Conservation (phyloP, 495 filamentous ascomycete genomes). For the Aspergillus sclerotioniger region DNA sequence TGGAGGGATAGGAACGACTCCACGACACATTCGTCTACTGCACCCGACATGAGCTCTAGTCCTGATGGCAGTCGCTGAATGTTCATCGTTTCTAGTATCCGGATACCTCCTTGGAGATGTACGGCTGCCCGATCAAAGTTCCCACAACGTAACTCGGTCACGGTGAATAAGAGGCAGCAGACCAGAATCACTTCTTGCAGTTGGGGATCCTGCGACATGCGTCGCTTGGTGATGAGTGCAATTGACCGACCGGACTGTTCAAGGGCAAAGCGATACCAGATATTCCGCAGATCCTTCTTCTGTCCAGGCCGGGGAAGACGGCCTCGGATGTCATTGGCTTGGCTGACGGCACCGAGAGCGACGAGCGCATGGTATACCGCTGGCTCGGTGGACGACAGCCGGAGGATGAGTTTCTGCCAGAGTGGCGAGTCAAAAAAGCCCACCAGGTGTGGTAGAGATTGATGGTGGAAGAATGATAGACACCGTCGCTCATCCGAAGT, state of each 20-base stretch:
- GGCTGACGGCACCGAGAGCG: conserved; percentile 19
- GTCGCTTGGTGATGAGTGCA: conserved; percentile 13
- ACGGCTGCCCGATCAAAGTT: conserved; percentile 9
- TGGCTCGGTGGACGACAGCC: conserved; percentile 13
- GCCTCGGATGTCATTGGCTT: conserved; percentile 12
- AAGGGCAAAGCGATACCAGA: conserved; percentile 19
- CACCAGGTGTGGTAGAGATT: background rate
- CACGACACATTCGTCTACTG: background rate
- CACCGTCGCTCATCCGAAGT: conserved; percentile 13
- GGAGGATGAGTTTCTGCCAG: conserved; percentile 5
- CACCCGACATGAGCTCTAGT: background rate
- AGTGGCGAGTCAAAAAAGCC: conserved; percentile 11
- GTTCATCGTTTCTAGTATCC: conserved; percentile 3
- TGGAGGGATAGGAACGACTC: background rate
- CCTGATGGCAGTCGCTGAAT: background rate
- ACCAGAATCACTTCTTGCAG: conserved; percentile 16
- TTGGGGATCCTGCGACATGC: conserved; percentile 17
- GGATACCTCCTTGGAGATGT: conserved; percentile 20
- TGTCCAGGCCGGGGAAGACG: conserved; percentile 11
- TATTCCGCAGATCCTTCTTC: conserved; percentile 2
- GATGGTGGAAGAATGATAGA: conserved; percentile 9
- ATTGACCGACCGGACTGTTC: conserved; percentile 17
- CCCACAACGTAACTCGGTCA: conserved; percentile 16
- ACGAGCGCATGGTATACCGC: conserved; percentile 22
- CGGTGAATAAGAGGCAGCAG: conserved; percentile 23